A percentile compares a stretch with the other conserved stretches of the same genome.
Conservation (phyloP, 148 eudicot genomes). For the Silene conica region DNA sequence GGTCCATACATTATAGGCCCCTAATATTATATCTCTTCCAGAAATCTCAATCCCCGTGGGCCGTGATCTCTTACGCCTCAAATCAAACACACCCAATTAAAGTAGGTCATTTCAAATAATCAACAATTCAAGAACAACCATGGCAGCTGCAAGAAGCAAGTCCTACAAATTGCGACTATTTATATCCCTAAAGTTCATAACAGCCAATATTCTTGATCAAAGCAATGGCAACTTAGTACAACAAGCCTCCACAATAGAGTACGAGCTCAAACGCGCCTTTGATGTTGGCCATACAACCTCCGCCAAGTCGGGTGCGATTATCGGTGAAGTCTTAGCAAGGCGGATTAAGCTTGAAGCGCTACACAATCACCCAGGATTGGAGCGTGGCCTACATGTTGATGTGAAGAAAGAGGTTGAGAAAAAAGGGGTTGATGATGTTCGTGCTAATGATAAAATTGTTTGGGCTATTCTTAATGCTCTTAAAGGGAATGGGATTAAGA, state of each 20-base stretch:
- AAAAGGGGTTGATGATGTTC: conserved; percentile 35
- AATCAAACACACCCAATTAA: too few species aligned
- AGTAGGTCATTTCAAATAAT: not conserved
- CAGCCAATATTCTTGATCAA: conserved; percentile 57
- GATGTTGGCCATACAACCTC: conserved; percentile 53
- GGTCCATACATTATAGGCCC: too few species aligned
- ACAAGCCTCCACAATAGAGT: conserved; percentile 59
- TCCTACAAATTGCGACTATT: conserved; percentile 46
- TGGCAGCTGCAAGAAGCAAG: conserved; percentile 19
- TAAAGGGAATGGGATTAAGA: conserved; percentile 15
- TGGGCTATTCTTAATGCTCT: conserved; percentile 24
- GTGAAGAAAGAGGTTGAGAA: conserved; percentile 47
- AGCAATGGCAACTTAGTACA: conserved; percentile 44
- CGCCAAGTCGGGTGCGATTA: conserved; percentile 41
- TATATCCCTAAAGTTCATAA: conserved; percentile 55
- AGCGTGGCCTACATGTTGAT: conserved; percentile 45
- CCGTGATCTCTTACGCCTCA: too few species aligned
- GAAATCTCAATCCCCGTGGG: too few species aligned
- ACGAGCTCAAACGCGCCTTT: conserved; percentile 26
- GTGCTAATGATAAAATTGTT: conserved; percentile 19
- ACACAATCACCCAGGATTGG: conserved; percentile 19
- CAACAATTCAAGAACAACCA: not conserved
- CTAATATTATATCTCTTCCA: too few species aligned
- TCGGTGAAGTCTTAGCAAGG: conserved; percentile 46
- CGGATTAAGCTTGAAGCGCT: conserved; percentile 60